phyloP scores from a whole-genome alignment of 1,284 basidiomycete species.

The Lentinula novae-zelandiae region DNA sequence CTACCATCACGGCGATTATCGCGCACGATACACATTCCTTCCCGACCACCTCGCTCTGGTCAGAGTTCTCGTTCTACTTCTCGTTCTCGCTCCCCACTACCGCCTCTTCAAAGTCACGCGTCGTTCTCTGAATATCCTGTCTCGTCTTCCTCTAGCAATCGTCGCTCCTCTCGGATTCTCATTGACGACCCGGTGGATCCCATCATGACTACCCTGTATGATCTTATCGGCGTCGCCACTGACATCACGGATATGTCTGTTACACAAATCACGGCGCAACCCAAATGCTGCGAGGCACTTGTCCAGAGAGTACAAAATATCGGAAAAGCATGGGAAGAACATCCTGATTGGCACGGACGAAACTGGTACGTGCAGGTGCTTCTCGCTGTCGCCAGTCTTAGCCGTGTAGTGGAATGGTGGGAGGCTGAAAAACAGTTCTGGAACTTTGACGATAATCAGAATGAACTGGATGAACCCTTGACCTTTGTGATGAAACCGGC shows the following conservation, averaged over 20 bases:
- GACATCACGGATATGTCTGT: slow-evolving; percentile 92
- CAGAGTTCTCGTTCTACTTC: slow-evolving; percentile 95
- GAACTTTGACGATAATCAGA: slow-evolving; percentile 96
- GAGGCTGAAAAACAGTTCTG: slow-evolving; percentile 99
- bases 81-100: slow-evolving; percentile 91
- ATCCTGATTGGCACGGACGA: slow-evolving; percentile 96
- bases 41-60: slow-evolving; percentile 63
- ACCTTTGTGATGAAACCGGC: slow-evolving; percentile 86
- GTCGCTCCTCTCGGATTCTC: slow-evolving; percentile 69
- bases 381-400: slow-evolving; percentile 94
- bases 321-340: slow-evolving; percentile 94
- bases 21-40: slow-evolving; percentile 74
- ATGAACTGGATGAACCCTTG: slow-evolving; percentile 85
- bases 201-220: slow-evolving; percentile 90
- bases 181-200: slow-evolving; percentile 81
- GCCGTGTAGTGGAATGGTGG: slow-evolving; percentile 99
- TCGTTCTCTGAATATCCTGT: slow-evolving; percentile 57
- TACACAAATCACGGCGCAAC: slow-evolving; percentile 78
- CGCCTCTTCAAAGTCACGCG: slow-evolving; percentile 62
- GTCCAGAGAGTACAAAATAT: slow-evolving; percentile 90
- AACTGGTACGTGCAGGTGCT: slow-evolving; percentile 98
- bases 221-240: slow-evolving; percentile 92
- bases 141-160: slow-evolving; percentile 51
- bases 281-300: slow-evolving; percentile 82
- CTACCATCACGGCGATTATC: slow-evolving; percentile 71